A percentile compares a stretch with the other conserved stretches of the same genome.
Evolutionary conservation across 2,329 filamentous ascomycete species (phyloP).

Genomic region (Xylariaceae sp.): DNA sequence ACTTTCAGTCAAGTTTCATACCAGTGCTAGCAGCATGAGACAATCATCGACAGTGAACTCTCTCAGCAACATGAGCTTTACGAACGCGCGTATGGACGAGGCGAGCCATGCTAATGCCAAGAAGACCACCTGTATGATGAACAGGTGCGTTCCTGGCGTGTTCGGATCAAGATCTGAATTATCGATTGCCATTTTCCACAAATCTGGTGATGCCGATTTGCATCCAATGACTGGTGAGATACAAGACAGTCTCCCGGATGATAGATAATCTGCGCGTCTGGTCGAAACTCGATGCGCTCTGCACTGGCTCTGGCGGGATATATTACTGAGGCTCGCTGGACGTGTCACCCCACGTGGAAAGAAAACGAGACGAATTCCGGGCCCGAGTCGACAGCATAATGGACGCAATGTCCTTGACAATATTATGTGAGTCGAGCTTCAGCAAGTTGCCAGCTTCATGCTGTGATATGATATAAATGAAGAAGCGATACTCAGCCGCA

Average conservation of each 20-base stretch:
- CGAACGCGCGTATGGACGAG: slow-evolving; percentile 40
- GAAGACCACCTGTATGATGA: slow-evolving; percentile 28
- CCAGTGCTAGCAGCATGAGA: slow-evolving; percentile 42
- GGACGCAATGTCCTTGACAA: background rate
- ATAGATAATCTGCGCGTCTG: background rate
- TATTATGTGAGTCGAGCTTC: background rate
- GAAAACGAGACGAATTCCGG: background rate
- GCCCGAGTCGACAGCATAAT: slow-evolving; percentile 4
- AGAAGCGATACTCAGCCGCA: background rate
- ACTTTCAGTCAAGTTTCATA: slow-evolving; percentile 26
- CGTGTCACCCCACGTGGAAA: slow-evolving; percentile 5
- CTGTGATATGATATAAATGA: background rate
- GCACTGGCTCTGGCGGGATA: background rate
- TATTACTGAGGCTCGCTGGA: background rate
- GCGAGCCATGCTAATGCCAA: slow-evolving; percentile 35
- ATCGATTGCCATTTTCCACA: slow-evolving; percentile 7
- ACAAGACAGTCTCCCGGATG: background rate
- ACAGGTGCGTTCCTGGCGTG: slow-evolving; percentile 22
- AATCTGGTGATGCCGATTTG: background rate
- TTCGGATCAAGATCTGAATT: slow-evolving; percentile 26
- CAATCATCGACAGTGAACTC: slow-evolving; percentile 43
- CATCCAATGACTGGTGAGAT: background rate
- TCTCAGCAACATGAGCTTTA: slow-evolving; percentile 40
- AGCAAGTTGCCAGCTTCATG: background rate
- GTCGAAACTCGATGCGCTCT: background rate